Evolutionary conservation across 306 rosid species (phyloP).

Genomic region (Quercus glauca): DNA sequence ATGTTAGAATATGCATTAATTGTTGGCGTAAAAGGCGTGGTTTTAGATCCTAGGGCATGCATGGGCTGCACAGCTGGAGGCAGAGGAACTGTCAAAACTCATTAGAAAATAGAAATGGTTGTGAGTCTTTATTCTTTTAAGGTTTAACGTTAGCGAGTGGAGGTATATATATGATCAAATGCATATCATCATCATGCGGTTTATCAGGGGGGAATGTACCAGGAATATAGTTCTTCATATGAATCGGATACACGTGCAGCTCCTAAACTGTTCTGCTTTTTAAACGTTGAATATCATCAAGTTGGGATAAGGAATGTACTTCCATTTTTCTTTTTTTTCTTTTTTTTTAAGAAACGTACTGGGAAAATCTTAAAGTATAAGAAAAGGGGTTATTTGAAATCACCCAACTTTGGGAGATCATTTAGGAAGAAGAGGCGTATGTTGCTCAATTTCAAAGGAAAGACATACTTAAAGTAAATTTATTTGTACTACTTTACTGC

Average conservation of each 20-base stretch:
- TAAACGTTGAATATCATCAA: neutral
- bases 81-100: neutral
- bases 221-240: neutral
- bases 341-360: too few relatives aligned
- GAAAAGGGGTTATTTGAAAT: too few relatives aligned
- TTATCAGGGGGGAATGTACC: neutral
- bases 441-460: too few relatives aligned
- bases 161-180: neutral
- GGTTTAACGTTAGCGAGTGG: too few relatives aligned
- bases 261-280: neutral
- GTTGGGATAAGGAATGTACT: neutral
- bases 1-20: neutral
- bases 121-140: neutral
- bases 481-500: too few relatives aligned
- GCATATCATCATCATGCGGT: neutral
- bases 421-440: too few relatives aligned
- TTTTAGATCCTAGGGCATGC: neutral
- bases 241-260: constrained; percentile 14
- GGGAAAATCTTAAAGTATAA: too few relatives aligned
- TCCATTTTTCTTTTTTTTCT: too few relatives aligned
- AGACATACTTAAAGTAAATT: too few relatives aligned
- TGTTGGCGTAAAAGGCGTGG: neutral
- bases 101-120: neutral
- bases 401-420: too few relatives aligned
- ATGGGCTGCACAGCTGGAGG: neutral